Evolutionary conservation across 345 rosid species (phyloP), one percentile per base, ranked within the genome.

Genomic region (Populus deltoides): DNA sequence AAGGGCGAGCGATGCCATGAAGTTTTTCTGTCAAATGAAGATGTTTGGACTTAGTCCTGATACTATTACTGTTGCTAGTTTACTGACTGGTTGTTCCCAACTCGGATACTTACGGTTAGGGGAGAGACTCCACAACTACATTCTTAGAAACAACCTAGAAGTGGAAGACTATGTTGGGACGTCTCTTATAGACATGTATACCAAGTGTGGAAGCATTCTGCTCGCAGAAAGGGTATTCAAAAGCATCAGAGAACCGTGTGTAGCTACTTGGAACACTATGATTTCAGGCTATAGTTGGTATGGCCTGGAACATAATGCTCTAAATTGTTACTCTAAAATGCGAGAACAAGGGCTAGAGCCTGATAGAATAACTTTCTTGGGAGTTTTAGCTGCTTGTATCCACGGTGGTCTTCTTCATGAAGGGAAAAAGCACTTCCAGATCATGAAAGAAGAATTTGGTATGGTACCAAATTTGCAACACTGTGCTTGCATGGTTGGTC

Each of bases 161-260:
- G 66, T 57, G 38, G 94, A 91, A 85, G 89, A 88, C 22, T 92
- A 90, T 87, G 90, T 94, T 12, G 86, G 85, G 70, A 92, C 97
- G 80, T 90, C 98, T 73, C 91, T 94, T 67, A 76, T 91, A 79
- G 94, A 91, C 72, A 91, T 94, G 94, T 92, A 94, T 86, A 81
- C 87, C 15, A 94, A 92, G 80, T 92, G 94, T 81, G 97, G 98
- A 47, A 86, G 83, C 79, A 81, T 83, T 66, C 83, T 70, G 57
- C 80, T 75, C 3, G 92, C 93, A 11, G 94, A 90, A 78, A 88
- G 80, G 71, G 86, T 94, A 51, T 94, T 92, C 85, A 77, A 73
- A 70, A 86, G 80, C 78, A 73, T 89, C 31, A 65, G 79, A 75
- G 71, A 83, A 73, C 93, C 91, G 0, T 90, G 93, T 76, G 68